Percentiles rank a stretch among this genome's conserved stretches.
Evolutionary conservation across 495 filamentous ascomycete species (phyloP).

Genomic region (Neurospora sp.): DNA sequence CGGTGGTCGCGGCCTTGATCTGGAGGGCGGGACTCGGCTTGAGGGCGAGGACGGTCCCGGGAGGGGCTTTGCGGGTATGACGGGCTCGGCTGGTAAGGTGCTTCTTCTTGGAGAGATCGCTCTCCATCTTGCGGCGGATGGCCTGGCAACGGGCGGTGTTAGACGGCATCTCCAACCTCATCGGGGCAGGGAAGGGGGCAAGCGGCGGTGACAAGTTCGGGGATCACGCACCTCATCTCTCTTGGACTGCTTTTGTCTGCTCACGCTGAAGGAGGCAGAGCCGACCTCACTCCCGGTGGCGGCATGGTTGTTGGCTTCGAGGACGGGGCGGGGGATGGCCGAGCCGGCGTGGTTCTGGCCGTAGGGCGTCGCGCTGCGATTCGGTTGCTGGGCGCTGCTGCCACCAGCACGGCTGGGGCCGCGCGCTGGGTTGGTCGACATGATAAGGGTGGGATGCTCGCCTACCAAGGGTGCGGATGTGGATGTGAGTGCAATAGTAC

Average conservation of each 20-base stretch:
- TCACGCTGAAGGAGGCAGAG: conserved; percentile 71
- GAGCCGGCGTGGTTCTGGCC: conserved; percentile 55
- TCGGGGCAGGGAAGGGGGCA: not conserved
- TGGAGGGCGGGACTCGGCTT: conserved; percentile 93
- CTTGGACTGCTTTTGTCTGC: conserved; percentile 87
- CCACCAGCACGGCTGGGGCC: conserved; percentile 49
- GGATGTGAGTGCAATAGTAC: not conserved
- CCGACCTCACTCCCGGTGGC: conserved; percentile 50
- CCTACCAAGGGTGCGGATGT: not conserved
- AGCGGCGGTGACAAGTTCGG: not conserved
- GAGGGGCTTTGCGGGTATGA: conserved; percentile 84
- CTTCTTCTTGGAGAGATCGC: conserved; percentile 95
- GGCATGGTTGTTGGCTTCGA: conserved; percentile 47
- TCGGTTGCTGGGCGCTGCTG: not conserved
- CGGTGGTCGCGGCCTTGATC: conserved; percentile 91
- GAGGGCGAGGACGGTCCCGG: conserved; percentile 88
- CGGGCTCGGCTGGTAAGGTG: conserved; percentile 63
- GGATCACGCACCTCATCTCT: conserved; percentile 78
- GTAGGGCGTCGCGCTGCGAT: conserved; percentile 59
- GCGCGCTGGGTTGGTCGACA: conserved; percentile 35
- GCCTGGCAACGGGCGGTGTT: conserved; percentile 47
- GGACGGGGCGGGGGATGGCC: conserved; percentile 74
- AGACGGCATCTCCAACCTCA: conserved; percentile 14
- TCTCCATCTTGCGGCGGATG: conserved; percentile 93
- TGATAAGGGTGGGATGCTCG: conserved; percentile 4